Percentiles rank a stretch among this genome's conserved stretches.
These are phyloP conservation scores for Trebouxia sp. DNA, from an alignment of 139 green algal species.

Conservation along the genomic window DNA sequence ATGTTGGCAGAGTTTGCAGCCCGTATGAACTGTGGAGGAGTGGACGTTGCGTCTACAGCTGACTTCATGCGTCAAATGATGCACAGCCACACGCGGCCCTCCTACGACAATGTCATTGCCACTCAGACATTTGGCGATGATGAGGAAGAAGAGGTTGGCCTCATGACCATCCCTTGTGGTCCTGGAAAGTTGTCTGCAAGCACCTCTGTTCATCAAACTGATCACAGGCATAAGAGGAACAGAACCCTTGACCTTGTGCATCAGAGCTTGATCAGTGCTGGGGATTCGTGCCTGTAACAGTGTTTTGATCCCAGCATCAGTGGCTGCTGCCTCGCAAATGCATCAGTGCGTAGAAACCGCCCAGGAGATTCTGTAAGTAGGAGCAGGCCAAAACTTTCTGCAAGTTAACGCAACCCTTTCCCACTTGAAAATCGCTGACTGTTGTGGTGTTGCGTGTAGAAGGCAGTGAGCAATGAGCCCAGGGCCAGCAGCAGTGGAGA, in stretches of 20 bases:
- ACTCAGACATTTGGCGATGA: conserved; percentile 7
- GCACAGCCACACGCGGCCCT: not conserved
- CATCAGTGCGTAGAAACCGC: no score
- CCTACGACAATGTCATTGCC: conserved; percentile 36
- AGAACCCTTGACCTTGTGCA: no score
- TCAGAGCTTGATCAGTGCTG: no score
- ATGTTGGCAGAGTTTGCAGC: conserved; percentile 40
- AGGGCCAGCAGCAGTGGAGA: not conserved
- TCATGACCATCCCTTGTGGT: not conserved
- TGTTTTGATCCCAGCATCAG: no score
- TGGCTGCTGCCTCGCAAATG: no score
- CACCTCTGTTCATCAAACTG: no score
- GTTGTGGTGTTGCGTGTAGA: not conserved
- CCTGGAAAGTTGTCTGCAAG: not conserved
- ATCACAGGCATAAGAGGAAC: not conserved
- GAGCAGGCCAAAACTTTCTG: no score
- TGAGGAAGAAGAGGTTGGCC: conserved; percentile 3
- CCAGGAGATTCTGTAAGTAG: no score
- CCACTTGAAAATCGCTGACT: no score
- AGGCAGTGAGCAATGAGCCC: not conserved
- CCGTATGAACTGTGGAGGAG: conserved; percentile 15
- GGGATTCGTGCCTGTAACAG: no score
- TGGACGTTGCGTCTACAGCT: not conserved
- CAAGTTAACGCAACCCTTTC: no score
- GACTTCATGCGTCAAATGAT: conserved; percentile 26